A percentile compares a stretch with the other conserved stretches of the same genome.
Conservation (phyloP, 2,329 filamentous ascomycete genomes). For the Aspergillus costaricaensis region DNA sequence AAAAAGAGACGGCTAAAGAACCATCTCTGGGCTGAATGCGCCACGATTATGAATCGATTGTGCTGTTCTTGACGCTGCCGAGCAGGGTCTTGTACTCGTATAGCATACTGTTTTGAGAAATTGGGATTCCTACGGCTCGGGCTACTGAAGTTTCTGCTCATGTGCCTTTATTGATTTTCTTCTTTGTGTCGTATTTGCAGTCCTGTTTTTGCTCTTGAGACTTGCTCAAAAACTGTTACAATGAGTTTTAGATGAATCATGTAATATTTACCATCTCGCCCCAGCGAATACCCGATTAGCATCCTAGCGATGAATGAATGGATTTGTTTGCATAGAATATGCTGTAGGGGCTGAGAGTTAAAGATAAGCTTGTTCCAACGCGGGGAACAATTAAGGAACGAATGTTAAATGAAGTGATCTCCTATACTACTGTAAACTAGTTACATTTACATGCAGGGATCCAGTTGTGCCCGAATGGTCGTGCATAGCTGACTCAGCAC, state of each 20-base stretch:
- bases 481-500: conserved; percentile 36
- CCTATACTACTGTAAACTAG: too few species aligned
- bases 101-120: conserved; percentile 14
- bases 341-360: neutral
- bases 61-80: conserved; percentile 20
- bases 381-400: too few species aligned
- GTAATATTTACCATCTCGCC: conserved; percentile 16
- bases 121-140: conserved; percentile 9
- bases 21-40: conserved; percentile 19
- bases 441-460: too few species aligned
- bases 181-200: conserved; percentile 2
- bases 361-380: neutral
- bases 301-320: conserved; percentile 23
- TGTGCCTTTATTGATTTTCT: conserved; percentile 2
- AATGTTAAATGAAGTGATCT: too few species aligned
- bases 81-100: conserved; percentile 26
- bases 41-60: conserved; percentile 27
- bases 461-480: neutral
- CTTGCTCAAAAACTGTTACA: neutral
- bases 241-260: conserved; percentile 14
- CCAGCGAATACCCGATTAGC: conserved; percentile 23
- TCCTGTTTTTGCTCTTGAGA: conserved; percentile 2
- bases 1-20: conserved; percentile 3
- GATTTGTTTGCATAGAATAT: neutral
- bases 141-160: neutral